Evolutionary conservation across 768 basidiomycete genomes (phyloP), one percentile per base, ranked within the genome.

Genomic region (Podaxis pistillaris): DNA sequence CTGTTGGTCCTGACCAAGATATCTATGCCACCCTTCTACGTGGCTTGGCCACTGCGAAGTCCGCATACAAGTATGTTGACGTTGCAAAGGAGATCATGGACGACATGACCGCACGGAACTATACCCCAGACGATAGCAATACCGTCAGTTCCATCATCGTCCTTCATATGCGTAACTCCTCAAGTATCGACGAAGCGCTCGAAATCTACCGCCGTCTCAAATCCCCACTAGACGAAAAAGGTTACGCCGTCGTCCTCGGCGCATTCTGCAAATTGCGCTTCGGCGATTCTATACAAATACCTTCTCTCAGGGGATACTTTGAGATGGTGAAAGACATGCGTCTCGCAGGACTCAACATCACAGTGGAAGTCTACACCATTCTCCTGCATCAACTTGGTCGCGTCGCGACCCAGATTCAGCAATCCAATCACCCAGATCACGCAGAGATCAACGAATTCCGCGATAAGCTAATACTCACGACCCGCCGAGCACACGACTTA

Each of bases 291-390:
- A 68, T 78, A 26, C 69, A 75, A 53, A 68, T 80, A 4, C 81
- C 79, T 65, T 70, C 83, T 71, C 65, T 84, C 71, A 64, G 77
- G 72, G 79, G 85, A 58, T 93, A 91, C 72, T 87, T 94, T 72
- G 82, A 83, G 58, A 89, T 96, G 56, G 81, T 94, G 62, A 82
- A 80, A 40, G 92, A 94, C 74, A 95, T 96, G 92, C 87, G 84
- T 28, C 72, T 75, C 12, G 82, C 84, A 1, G 89, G 90, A 22
- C 74, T 86, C 57, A 75, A 77, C 9, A 77, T 89, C 58, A 83
- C 85, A 0, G 75, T 79, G 1, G 75, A 83, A 55, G 82, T 89
- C 11, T 93, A 94, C 69, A 87, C 86, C 24, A 83, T 86, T 57
- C 77, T 94, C 62, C 75, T 94, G 19, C 78, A 79, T 37, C 83